Evolutionary conservation across 345 rosid species (phyloP).

Genomic region (Bruguiera parviflora): DNA sequence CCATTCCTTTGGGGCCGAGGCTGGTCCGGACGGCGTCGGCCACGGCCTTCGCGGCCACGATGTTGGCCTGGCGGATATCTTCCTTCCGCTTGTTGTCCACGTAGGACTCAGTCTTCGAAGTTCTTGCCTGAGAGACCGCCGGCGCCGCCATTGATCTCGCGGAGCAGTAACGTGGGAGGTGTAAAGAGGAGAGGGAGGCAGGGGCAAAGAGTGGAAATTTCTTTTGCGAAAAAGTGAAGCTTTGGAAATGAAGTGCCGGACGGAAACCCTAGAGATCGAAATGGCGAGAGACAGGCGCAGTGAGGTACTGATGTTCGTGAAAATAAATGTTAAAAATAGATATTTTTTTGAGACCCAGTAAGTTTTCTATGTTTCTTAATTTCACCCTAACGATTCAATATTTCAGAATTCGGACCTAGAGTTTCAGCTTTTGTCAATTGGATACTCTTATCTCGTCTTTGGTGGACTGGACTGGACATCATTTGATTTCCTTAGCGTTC

Average conservation of each 20-base stretch:
- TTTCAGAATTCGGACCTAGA: too few species aligned
- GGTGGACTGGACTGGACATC: too few species aligned
- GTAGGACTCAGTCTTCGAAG: conserved; percentile 83
- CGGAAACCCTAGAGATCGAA: too few species aligned
- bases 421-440: too few species aligned
- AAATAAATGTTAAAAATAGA: too few species aligned
- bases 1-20: conserved; percentile 96
- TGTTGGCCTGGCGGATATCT: conserved; percentile 85
- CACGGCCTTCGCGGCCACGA: conserved; percentile 70
- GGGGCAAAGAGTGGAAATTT: neutral
- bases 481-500: too few species aligned
- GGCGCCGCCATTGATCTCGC: conserved; percentile 39
- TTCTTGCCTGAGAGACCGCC: conserved; percentile 39
- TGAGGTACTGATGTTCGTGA: too few species aligned
- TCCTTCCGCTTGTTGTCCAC: conserved; percentile 94
- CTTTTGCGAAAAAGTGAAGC: neutral
- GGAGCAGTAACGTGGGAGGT: conserved; percentile 22
- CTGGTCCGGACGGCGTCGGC: conserved; percentile 91
- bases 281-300: too few species aligned
- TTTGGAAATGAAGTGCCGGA: neutral
- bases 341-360: too few species aligned
- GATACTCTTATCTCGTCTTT: too few species aligned
- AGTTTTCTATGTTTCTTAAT: too few species aligned
- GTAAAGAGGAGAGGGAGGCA: neutral
- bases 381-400: too few species aligned